Evolutionary conservation across 805 yeast species (phyloP), one percentile per base, ranked within the genome.

Genomic region (Candida wancherniae): DNA sequence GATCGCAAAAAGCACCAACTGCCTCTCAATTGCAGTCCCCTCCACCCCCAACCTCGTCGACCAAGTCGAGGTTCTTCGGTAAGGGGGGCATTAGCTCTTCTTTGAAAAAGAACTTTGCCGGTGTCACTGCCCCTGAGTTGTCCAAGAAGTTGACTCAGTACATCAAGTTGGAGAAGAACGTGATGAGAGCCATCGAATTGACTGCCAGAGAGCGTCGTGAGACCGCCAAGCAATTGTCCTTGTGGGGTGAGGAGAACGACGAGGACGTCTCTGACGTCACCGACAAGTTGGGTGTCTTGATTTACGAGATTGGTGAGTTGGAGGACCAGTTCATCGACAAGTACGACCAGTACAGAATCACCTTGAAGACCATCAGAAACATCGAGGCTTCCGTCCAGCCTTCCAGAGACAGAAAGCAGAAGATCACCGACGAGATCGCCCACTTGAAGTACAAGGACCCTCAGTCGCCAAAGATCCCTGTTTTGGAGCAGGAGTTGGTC

Each of bases 371-470:
- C 31, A 77, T 90, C 60, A 82, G 97, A 69, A 87, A 90, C 73
- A 90, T 90, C 55, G 98, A 90, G 74, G 87, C 90, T 42, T 84
- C 95, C 34, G 97, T 92, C 45, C 97, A 90, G 72, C 98, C 98
- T 38, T 82, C 95, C 34, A 84, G 97, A 67, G 97, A 90, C 72
- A 82, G 97, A 61, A 90, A 92, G 73, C 95, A 85, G 62, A 88
- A 88, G 70, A 84, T 90, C 62, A 87, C 97, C 47, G 96, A 90
- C 64, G 88, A 88, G 70, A 90, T 90, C 67, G 97, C 97, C 43
- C 86, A 85, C 67, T 77, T 90, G 67, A 92, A 92, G 72, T 92
- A 92, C 75, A 90, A 90, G 75, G 97, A 90, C 65, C 97, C 98
- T 44, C 86, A 84, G 68, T 86, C 96, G 33, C 94, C 96, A 61